phyloP scores from a whole-genome alignment of 2,329 filamentous ascomycete genomes.

The Cordyceps tenuipes region DNA sequence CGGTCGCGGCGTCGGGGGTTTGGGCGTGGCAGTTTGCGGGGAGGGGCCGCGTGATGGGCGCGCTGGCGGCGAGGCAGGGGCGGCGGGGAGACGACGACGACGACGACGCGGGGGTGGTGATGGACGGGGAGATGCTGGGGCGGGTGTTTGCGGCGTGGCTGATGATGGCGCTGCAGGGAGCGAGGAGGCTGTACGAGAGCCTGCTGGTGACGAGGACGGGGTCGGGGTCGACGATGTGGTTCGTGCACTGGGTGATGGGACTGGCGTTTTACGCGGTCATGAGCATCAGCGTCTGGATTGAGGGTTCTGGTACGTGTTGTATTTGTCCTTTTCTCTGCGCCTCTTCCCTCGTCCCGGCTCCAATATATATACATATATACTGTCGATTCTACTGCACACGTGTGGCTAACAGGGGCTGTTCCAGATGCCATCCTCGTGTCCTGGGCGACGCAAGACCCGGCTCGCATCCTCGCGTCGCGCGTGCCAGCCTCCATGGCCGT shows the following conservation, averaged over 20 bases:
- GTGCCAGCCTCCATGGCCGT: constrained; percentile 43
- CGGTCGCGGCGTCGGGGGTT: constrained; percentile 59
- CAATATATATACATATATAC: too few relatives aligned
- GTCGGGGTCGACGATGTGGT: constrained; percentile 66
- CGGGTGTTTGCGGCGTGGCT: constrained; percentile 61
- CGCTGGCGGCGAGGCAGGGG: constrained; percentile 31
- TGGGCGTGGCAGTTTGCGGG: constrained; percentile 60
- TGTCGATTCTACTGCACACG: background rate
- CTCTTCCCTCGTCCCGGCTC: background rate
- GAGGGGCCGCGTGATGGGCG: constrained; percentile 44
- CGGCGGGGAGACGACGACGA: background rate
- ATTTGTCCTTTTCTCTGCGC: background rate
- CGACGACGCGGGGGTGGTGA: background rate
- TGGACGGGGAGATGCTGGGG: constrained; percentile 30
- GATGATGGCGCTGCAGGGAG: constrained; percentile 68
- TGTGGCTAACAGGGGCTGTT: background rate
- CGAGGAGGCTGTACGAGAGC: constrained; percentile 70
- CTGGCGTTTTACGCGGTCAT: constrained; percentile 68
- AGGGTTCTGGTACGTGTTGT: constrained; percentile 57
- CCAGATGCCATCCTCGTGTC: constrained; percentile 26
- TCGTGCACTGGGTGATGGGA: constrained; percentile 74
- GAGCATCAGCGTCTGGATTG: constrained; percentile 73
- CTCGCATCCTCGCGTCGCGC: constrained; percentile 18
- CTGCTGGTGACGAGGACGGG: constrained; percentile 51
- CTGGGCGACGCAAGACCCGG: constrained; percentile 21